A percentile compares a stretch with the other conserved stretches of the same genome.
Evolutionary conservation across 345 rosid species (phyloP).

Genomic region (Salix purpurea): DNA sequence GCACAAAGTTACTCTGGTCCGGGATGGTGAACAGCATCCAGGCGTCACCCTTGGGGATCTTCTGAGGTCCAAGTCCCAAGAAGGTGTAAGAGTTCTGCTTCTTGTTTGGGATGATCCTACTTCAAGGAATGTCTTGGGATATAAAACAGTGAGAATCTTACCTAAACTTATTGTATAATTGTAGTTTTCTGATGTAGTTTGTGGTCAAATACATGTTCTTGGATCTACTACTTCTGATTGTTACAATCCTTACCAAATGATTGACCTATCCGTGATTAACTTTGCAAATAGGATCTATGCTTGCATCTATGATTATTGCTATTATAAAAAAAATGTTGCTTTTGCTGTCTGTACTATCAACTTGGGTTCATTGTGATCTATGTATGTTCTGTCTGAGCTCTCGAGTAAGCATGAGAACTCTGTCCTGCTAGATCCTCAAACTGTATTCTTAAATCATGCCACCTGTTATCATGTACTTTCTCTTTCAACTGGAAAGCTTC

Average conservation of each 20-base stretch:
- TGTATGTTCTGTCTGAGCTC: not conserved
- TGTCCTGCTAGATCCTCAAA: not conserved
- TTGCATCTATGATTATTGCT: not conserved
- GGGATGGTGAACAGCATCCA: constrained; percentile 52
- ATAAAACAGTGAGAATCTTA: constrained; percentile 57
- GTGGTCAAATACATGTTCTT: not conserved
- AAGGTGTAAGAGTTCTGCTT: constrained; percentile 95
- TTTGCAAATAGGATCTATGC: not conserved
- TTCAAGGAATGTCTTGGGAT: constrained; percentile 84
- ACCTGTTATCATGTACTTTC: not conserved
- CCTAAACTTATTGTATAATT: not conserved
- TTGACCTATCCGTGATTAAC: not conserved
- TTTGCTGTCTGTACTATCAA: not conserved
- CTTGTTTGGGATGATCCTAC: constrained; percentile 98
- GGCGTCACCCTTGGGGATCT: constrained; percentile 67
- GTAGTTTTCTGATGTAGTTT: not conserved
- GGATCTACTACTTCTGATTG: not conserved
- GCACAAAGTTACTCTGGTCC: constrained; percentile 69
- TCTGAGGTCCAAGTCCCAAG: constrained; percentile 76
- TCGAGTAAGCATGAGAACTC: not conserved
- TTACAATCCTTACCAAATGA: not conserved
- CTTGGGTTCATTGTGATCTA: not conserved
- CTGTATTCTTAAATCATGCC: not conserved
- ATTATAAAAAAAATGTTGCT: not conserved
- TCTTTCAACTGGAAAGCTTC: not conserved